These are phyloP conservation scores for Zygosaccharomyces sapae DNA, from an alignment of 1,139 yeast genomes.

Conservation along the genomic window DNA sequence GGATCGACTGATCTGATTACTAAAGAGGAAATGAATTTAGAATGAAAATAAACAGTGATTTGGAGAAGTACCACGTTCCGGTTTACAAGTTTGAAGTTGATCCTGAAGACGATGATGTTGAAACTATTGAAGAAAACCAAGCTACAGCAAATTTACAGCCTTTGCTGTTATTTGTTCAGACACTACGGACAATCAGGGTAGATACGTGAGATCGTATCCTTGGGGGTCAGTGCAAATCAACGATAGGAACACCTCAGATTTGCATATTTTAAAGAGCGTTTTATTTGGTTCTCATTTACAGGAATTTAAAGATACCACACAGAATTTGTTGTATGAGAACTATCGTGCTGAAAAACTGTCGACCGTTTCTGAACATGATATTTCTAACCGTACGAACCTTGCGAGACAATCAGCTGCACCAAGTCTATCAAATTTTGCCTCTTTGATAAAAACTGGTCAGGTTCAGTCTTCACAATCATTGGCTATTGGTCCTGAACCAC, in stretches of 20 bases:
- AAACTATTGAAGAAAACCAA: slow-evolving; percentile 63
- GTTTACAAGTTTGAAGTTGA: slow-evolving; percentile 58
- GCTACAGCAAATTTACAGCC: slow-evolving; percentile 60
- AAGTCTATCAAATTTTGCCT: slow-evolving; percentile 37
- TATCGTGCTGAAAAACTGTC: slow-evolving; percentile 69
- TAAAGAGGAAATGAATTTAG: slow-evolving; percentile 51
- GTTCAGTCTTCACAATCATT: slow-evolving; percentile 33
- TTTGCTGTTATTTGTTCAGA: slow-evolving; percentile 69
- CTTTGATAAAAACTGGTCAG: slow-evolving; percentile 35
- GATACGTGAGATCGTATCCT: slow-evolving; percentile 65
- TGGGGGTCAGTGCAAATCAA: slow-evolving; percentile 60
- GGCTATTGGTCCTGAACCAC: slow-evolving; percentile 23
- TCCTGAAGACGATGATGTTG: slow-evolving; percentile 56
- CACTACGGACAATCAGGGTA: slow-evolving; percentile 49
- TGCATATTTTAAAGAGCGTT: slow-evolving; percentile 59
- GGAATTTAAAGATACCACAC: slow-evolving; percentile 77
- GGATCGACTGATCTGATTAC: slow-evolving; percentile 72
- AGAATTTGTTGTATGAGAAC: slow-evolving; percentile 71
- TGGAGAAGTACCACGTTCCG: slow-evolving; percentile 65
- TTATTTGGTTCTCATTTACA: slow-evolving; percentile 71
- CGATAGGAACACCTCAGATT: slow-evolving; percentile 59
- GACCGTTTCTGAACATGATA: slow-evolving; percentile 36
- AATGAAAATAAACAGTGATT: slow-evolving; percentile 51
- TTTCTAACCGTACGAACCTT: slow-evolving; percentile 9
- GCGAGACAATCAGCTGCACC: slow-evolving; percentile 35